These are phyloP conservation scores for Solanum bukasovii DNA, from an alignment of 257 asterid species.

Conservation along the genomic window DNA sequence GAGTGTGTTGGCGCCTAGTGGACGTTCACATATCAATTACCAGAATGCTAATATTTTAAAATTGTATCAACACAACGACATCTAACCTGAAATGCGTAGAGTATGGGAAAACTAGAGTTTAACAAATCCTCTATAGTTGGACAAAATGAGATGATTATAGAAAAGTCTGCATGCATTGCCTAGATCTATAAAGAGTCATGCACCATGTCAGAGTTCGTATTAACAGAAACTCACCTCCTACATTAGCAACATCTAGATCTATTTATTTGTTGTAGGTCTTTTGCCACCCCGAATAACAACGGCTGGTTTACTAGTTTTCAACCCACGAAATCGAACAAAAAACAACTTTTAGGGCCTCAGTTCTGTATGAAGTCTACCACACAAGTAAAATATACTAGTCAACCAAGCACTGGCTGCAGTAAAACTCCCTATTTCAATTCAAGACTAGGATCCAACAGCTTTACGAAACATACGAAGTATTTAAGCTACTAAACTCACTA, in stretches of 20 bases:
- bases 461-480: neutral
- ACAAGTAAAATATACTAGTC: slow-evolving; percentile 1
- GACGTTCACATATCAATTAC: neutral
- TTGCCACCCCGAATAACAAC: slow-evolving; percentile 7
- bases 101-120: neutral
- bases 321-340: slow-evolving; percentile 3
- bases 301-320: slow-evolving; percentile 8
- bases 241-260: slow-evolving; percentile 8
- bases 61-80: neutral
- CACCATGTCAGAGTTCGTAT: neutral
- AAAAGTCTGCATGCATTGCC: neutral
- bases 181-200: neutral
- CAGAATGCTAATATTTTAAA: neutral
- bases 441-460: neutral
- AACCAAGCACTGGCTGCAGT: neutral
- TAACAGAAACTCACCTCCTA: slow-evolving; percentile 1
- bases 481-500: neutral
- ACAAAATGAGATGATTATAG: neutral
- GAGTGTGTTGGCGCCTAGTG: neutral
- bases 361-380: slow-evolving; percentile 5
- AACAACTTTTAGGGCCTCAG: neutral
- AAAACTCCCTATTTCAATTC: neutral
- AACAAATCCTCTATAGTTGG: neutral
- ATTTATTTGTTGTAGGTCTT: slow-evolving; percentile 10
- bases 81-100: neutral